Evolutionary conservation across 1,284 basidiomycete genomes (phyloP), one percentile per base, ranked within the genome.

Genomic region (Acaromyces ingoldii): DNA sequence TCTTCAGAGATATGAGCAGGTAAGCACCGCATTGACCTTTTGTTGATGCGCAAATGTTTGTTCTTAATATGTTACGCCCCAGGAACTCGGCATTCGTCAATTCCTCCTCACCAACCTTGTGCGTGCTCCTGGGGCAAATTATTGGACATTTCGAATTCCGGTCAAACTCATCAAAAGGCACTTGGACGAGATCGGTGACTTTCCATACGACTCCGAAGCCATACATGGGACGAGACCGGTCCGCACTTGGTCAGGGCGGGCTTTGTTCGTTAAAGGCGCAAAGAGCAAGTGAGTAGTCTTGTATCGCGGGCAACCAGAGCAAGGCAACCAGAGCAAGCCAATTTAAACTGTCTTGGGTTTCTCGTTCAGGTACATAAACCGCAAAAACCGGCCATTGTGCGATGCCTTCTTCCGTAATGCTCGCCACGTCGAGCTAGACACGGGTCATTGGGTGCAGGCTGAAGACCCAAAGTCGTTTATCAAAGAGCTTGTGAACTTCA

Each of bases 51-150:
- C n/a, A n/a, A n/a, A n/a, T n/a, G n/a, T n/a, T n/a, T n/a, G n/a
- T n/a, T n/a, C n/a, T n/a, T n/a, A n/a, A n/a, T n/a, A n/a, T n/a
- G n/a, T n/a, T n/a, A n/a, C 49, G n/a, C 36, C 1, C n/a, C 28
- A 53, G 45, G 85, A 91, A 55, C 70, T 83, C 1, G 77, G 79
- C 49, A 80, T 86, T 24, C 84, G 87, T 24, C 83, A 85, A 15
- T 92, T 91, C 76, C 79, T 92, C 15, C 79, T 91, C 33, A 91
- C 89, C 10, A 92, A 92, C 75, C 80, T 92, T 2, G 74, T 82
- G 9, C 61, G 70, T 34, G 56, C 72, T 11, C 67, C 78, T 6
- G 64, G 75, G 40, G 55, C 57, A 15, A 57, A 75, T 39, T 65
- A 68, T 0, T 78, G 83, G 44, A 80, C 78, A 55, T 91, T 91